Base-by-base conservation (phyloP, 2,329 filamentous ascomycete species). In the Arthrobotrys pseudoclavata region DNA sequence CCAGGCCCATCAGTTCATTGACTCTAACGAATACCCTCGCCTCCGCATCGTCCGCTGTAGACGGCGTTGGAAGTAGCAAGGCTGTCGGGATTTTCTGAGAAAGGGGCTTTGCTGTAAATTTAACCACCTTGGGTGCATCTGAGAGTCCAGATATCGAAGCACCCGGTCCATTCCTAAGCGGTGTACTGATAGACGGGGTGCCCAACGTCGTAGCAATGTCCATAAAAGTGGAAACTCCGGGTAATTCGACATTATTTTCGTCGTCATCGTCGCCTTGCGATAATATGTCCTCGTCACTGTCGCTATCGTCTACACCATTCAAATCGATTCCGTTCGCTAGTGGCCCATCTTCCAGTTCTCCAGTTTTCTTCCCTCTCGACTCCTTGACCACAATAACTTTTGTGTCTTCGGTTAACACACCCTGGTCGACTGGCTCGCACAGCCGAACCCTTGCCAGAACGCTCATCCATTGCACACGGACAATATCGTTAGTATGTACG, bases 391-490 rank as follows among this genome's bases (percentile, higher is more conserved):
- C 86, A 24, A 99, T 90, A 71, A 99, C 93, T 81, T 92, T 94
- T 15, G 94, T 99, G 12, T 86, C 88, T 0, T 92, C 87, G 7
- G 90, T 87, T 55, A 99, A 83, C 4, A 96, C 84, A 7, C 96
- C 96, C 84, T 99, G 96, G 4, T 92, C 90, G 15, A 98, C 94
- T 7, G 96, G 96, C 83, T 99, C 96, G 83, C 94, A 98, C n/a
- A 96, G 89, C 57, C 92, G 90, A 77, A 98, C 92, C 84, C 91
- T 94, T 48, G 93, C 96, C 47, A 99, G 85, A 1, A 78, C 75
- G 40, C 75, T 78, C 75, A 78, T 78, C 75, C 75, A 78, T 55
- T 78, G 75, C 22, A 78, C 75, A 9, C 88, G 88, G 79, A 92
- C 90, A 62, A 95, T 84, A 83, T 98, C 95, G 20, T 94, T 94